Base-by-base conservation (phyloP, 2,329 filamentous ascomycete species). In the Aspergillus versicolor region DNA sequence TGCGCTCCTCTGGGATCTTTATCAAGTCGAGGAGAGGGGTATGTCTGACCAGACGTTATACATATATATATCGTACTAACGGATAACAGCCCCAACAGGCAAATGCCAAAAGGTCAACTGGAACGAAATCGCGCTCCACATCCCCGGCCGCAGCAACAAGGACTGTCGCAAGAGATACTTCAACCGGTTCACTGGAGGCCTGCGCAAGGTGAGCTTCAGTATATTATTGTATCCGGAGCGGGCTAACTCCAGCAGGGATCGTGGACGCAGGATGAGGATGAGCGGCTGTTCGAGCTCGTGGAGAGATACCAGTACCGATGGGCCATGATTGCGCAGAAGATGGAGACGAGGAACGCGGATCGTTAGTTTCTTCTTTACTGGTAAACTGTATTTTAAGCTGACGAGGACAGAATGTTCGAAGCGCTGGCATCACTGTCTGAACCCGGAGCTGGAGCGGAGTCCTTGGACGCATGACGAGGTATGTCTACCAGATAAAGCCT, bases 81-180 rank as follows among this genome's bases (percentile, higher is more conserved):
- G 17, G 5, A 17, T 9, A 17, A n/a, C 22, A 56, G 56, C 44
- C 3, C 56, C 56, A 13, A 58, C 56, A 4, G 56, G 56, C 7
- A 58, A 58, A 42, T 58, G 37, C 37, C 56, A 52, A 9, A 58
- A 58, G 12, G 44, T 59, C 48, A 56, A 59, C 52, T 59, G 57
- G 57, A 59, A 59, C 37, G 57, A 55, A 32, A 59, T 59, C 32
- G 57, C 57, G 9, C 47, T 24, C n/a, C 42, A 59, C n/a, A 56
- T 59, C 11, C 57, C 57, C 27, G 57, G 57, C n/a, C 57, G 57
- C 2, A 59, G 52, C 30, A 59, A 59, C 19, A 59, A 59, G 40
- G 57, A 59, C 48, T 59, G 57, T 44, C 52, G 57, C 15, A 59
- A 59, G 44, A 47, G 57, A 15, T 59, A 47, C 41, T 56, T 52